phyloP scores from a whole-genome alignment of 2,329 filamentous ascomycete genomes.

The Xylariales sp. region DNA sequence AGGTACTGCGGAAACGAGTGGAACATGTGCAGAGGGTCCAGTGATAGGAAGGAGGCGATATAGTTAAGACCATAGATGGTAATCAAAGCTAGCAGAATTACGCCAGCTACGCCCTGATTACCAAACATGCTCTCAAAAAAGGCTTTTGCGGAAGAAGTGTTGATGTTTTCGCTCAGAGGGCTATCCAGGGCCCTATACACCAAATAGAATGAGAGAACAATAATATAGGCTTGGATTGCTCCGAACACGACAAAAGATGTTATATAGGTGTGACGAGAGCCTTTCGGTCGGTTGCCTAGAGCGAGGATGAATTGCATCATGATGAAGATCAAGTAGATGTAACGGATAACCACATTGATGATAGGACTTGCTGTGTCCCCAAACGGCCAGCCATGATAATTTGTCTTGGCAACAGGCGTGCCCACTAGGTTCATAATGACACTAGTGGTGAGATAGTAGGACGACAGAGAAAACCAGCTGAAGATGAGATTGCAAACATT shows the following conservation, averaged over 20 bases:
- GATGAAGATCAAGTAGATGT: constrained; percentile 86
- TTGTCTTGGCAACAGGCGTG: constrained; percentile 41
- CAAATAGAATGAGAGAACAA: constrained; percentile 83
- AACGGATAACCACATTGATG: constrained; percentile 87
- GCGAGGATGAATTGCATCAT: constrained; percentile 95
- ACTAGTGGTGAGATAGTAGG: constrained; percentile 96
- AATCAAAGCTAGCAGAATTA: constrained; percentile 89
- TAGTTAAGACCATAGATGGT: constrained; percentile 98
- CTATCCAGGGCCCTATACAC: too few relatives aligned
- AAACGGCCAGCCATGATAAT: constrained; percentile 78
- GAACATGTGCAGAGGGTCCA: constrained; percentile 99
- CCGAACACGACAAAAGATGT: constrained; percentile 84
- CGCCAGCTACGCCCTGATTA: constrained; percentile 67
- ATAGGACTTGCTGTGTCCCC: constrained; percentile 82
- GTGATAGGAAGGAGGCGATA: constrained; percentile 92
- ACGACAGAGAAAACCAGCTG: constrained; percentile 84
- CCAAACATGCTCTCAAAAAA: constrained; percentile 60
- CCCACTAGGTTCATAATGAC: constrained; percentile 98
- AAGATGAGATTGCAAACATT: constrained; percentile 86
- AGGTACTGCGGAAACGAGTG: constrained; percentile 94
- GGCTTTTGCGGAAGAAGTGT: too few relatives aligned
- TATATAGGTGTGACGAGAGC: constrained; percentile 88
- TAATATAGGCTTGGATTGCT: constrained; percentile 83
- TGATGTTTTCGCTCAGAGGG: too few relatives aligned
- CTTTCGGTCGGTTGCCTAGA: constrained; percentile 94